phyloP scores from a whole-genome alignment of 2,329 filamentous ascomycete species.

The Ophiostoma novo-ulmi region DNA sequence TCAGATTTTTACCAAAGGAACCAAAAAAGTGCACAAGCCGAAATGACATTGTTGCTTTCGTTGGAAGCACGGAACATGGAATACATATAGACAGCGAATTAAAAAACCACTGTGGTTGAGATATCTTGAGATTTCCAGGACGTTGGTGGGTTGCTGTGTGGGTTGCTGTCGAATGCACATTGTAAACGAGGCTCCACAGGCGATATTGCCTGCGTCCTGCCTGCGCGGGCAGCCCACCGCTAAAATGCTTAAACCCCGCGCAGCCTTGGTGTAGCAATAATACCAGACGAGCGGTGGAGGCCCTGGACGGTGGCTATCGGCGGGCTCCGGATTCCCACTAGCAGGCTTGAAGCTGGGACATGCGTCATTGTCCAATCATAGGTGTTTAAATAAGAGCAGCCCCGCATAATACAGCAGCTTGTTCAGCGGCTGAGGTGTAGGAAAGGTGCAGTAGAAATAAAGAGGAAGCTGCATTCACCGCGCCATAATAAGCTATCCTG shows the following conservation, averaged over 20 bases:
- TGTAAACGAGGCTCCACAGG: neutral
- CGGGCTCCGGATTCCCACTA: slow-evolving; percentile 29
- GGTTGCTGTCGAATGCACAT: neutral
- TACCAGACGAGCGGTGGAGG: neutral
- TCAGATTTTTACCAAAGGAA: neutral
- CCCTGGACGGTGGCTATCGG: slow-evolving; percentile 27
- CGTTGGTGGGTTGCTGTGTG: neutral
- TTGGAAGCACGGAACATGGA: too few relatives aligned
- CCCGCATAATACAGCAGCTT: slow-evolving; percentile 8
- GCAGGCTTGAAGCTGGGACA: slow-evolving; percentile 13
- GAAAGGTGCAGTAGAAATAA: neutral
- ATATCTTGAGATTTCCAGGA: neutral
- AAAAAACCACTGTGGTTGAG: neutral
- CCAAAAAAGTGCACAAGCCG: neutral
- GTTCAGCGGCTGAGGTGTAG: neutral
- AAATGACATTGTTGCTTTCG: neutral
- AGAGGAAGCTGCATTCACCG: slow-evolving; percentile 1
- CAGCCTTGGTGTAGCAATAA: neutral
- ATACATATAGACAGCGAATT: neutral
- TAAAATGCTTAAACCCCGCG: slow-evolving; percentile 18
- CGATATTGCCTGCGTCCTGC: slow-evolving; percentile 10
- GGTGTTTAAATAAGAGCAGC: slow-evolving; percentile 5
- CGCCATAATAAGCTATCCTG: slow-evolving; percentile 19
- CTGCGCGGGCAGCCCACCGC: slow-evolving; percentile 11
- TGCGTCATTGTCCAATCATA: neutral